Evolutionary conservation across 2,329 filamentous ascomycete species (phyloP).

Genomic region (Cytospora mali): DNA sequence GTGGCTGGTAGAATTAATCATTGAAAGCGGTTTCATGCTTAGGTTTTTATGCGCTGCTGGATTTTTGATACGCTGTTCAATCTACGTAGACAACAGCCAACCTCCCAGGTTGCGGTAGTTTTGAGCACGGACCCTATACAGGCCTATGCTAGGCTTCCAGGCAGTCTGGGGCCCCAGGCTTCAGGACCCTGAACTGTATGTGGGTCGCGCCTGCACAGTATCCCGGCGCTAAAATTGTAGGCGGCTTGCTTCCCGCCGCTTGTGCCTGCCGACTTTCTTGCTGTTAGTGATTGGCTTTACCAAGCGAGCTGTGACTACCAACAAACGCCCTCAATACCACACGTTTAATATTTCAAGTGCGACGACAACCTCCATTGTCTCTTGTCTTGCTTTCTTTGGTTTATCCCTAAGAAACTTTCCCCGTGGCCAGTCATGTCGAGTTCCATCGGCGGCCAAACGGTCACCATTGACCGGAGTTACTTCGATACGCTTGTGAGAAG

Average conservation of each 20-base stretch:
- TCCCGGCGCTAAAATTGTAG: not conserved
- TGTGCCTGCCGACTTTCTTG: not conserved
- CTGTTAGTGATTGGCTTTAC: not conserved
- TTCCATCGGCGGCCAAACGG: slow-evolving; percentile 31
- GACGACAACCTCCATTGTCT: not conserved
- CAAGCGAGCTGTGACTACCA: not conserved
- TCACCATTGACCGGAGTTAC: slow-evolving; percentile 63
- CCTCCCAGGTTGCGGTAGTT: too few relatives aligned
- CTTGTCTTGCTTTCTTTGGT: not conserved
- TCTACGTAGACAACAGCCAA: too few relatives aligned
- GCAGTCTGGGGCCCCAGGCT: not conserved
- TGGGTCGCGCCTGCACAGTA: not conserved
- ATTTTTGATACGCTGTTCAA: not conserved
- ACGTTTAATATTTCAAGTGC: not conserved
- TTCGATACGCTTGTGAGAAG: slow-evolving; percentile 64
- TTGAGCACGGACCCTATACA: not conserved
- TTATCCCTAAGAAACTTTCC: not conserved
- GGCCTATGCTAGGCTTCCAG: not conserved
- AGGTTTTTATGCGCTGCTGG: not conserved
- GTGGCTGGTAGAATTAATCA: not conserved
- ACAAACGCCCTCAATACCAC: not conserved
- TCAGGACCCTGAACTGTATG: not conserved
- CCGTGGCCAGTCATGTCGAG: slow-evolving; percentile 19
- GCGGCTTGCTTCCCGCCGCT: not conserved
- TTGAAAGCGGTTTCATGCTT: slow-evolving; percentile 1